Evolutionary conservation across 345 rosid genomes (phyloP).

Genomic region (Salix arbutifolia): DNA sequence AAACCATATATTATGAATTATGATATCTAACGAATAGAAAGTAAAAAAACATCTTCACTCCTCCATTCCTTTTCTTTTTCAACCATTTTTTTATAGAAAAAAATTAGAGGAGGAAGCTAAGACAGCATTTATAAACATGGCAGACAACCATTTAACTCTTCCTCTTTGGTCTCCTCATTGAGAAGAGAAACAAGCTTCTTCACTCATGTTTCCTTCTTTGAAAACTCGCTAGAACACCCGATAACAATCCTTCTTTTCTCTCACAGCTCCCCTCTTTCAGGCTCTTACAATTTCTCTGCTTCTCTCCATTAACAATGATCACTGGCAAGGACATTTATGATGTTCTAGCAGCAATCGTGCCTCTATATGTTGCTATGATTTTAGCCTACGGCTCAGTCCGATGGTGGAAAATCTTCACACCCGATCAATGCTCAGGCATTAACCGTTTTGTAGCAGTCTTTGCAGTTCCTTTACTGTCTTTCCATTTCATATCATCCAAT

Average conservation of each 20-base stretch:
- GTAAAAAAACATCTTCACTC: no score
- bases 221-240: background rate
- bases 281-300: background rate
- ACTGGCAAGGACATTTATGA: constrained; percentile 71
- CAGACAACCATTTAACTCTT: background rate
- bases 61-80: background rate
- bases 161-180: background rate
- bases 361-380: constrained; percentile 79
- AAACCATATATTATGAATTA: no score
- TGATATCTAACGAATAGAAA: no score
- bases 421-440: constrained; percentile 83
- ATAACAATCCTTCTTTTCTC: background rate
- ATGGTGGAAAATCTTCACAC: constrained; percentile 90
- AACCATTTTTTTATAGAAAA: background rate
- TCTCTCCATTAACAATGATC: constrained; percentile 37
- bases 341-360: constrained; percentile 76
- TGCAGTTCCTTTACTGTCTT: constrained; percentile 78
- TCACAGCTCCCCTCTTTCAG: no score
- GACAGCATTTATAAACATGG: background rate
- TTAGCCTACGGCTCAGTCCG: constrained; percentile 82
- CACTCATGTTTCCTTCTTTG: background rate
- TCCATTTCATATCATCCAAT: constrained; percentile 77
- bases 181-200: no score
- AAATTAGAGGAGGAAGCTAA: no score
- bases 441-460: constrained; percentile 85